These are phyloP conservation scores for Stereocaulon alpinum DNA, from an alignment of 495 filamentous ascomycete genomes.

Conservation along the genomic window DNA sequence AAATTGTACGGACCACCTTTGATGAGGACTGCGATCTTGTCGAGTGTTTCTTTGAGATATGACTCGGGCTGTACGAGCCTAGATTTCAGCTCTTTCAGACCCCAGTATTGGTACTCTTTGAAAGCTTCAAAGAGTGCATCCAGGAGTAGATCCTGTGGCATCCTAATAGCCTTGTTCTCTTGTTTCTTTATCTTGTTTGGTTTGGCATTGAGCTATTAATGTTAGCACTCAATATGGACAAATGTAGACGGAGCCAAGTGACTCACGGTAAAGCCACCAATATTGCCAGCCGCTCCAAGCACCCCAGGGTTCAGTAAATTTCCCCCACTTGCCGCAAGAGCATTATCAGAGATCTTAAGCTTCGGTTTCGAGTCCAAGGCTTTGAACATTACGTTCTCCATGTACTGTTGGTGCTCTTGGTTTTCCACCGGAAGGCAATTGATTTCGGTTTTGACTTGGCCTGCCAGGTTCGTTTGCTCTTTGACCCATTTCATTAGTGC, in stretches of 20 bases:
- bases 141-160: conserved; percentile 75
- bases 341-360: conserved; percentile 25
- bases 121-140: conserved; percentile 76
- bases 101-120: conserved; percentile 76
- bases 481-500: conserved; percentile 9
- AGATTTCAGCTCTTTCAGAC: conserved; percentile 67
- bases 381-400: conserved; percentile 49
- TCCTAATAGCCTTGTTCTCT: conserved; percentile 75
- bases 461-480: conserved; percentile 76
- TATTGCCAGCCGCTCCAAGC: conserved; percentile 35
- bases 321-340: conserved; percentile 30
- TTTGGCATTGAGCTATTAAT: conserved; percentile 28
- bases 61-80: conserved; percentile 75
- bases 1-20: conserved; percentile 72
- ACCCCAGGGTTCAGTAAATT: conserved; percentile 30
- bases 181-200: conserved; percentile 34
- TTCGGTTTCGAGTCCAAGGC: conserved; percentile 52
- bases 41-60: conserved; percentile 76
- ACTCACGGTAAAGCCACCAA: conserved; percentile 50
- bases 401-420: conserved; percentile 54
- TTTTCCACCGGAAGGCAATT: conserved; percentile 68
- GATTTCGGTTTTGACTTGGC: conserved; percentile 63
- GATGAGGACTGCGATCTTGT: conserved; percentile 70
- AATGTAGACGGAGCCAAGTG: conserved; percentile 4
- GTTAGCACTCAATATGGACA: neutral